These are phyloP conservation scores for Hordeum pubiflorum DNA, from an alignment of 202 grass and related monocot species.

Conservation along the genomic window DNA sequence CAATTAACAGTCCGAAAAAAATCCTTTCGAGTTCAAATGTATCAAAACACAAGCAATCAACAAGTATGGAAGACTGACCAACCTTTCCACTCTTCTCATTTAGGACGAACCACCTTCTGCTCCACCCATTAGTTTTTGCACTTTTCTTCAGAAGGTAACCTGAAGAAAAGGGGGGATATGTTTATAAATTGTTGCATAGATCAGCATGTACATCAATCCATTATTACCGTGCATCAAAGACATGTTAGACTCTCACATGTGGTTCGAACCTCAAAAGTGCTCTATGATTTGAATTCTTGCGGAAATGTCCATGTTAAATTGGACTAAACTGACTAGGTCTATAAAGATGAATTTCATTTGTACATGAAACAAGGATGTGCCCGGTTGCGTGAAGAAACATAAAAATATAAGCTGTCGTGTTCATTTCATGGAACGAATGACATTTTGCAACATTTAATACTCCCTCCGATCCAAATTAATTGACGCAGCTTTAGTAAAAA, in stretches of 20 bases:
- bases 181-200: neutral
- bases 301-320: neutral
- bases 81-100: constrained; percentile 99
- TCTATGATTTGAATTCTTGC: neutral
- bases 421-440: constrained; percentile 7
- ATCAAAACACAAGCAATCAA: neutral
- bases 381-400: neutral
- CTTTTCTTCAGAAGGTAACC: constrained; percentile 97
- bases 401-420: neutral
- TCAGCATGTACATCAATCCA: neutral
- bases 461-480: no score
- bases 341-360: neutral
- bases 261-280: neutral
- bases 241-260: neutral
- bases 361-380: neutral
- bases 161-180: constrained; percentile 19
- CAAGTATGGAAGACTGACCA: neutral
- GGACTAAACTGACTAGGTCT: neutral
- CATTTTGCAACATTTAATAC: neutral
- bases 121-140: constrained; percentile 95
- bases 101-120: constrained; percentile 90
- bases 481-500: no score
- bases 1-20: neutral
- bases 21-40: neutral
- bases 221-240: neutral